Conservation (phyloP, 805 yeast genomes). For the Suhomyces kilbournensis region DNA sequence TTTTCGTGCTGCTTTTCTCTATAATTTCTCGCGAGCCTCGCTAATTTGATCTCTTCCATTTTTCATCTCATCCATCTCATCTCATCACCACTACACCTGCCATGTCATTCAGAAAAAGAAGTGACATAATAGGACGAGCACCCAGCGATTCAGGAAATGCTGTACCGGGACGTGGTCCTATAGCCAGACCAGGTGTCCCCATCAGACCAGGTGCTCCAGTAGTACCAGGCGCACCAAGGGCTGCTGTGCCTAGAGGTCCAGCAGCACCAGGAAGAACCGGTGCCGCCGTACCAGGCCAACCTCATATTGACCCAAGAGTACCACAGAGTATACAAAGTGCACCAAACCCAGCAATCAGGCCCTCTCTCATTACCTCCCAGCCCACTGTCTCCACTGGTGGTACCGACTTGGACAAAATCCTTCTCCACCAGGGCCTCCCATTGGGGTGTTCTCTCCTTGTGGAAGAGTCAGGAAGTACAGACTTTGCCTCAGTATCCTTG, state of each 20-base stretch:
- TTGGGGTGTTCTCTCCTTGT: constrained; percentile 65
- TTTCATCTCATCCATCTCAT: not conserved
- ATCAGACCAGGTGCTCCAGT: not conserved
- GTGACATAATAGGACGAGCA: constrained; percentile 31
- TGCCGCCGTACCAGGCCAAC: not conserved
- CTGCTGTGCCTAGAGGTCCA: not conserved
- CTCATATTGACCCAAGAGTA: not conserved
- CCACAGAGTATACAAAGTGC: not conserved
- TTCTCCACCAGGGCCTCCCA: constrained; percentile 85
- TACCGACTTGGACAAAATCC: constrained; percentile 65
- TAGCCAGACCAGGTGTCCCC: constrained; percentile 2
- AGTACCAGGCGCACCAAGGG: not conserved
- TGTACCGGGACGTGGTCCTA: not conserved
- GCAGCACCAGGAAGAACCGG: not conserved
- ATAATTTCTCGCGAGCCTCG: not conserved
- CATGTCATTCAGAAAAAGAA: constrained; percentile 44
- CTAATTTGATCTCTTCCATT: not conserved
- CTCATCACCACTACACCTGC: not conserved
- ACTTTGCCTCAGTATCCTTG: constrained; percentile 68
- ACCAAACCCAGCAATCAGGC: constrained; percentile 50
- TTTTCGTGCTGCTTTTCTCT: not conserved
- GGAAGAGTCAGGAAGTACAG: constrained; percentile 87
- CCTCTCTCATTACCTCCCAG: constrained; percentile 73
- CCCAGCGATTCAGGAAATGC: not conserved
- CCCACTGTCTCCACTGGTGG: constrained; percentile 81